Percentiles rank a stretch among this genome's conserved stretches.
These are phyloP conservation scores for Blastomyces parvus DNA, from an alignment of 2,329 filamentous ascomycete genomes.

Conservation along the genomic window DNA sequence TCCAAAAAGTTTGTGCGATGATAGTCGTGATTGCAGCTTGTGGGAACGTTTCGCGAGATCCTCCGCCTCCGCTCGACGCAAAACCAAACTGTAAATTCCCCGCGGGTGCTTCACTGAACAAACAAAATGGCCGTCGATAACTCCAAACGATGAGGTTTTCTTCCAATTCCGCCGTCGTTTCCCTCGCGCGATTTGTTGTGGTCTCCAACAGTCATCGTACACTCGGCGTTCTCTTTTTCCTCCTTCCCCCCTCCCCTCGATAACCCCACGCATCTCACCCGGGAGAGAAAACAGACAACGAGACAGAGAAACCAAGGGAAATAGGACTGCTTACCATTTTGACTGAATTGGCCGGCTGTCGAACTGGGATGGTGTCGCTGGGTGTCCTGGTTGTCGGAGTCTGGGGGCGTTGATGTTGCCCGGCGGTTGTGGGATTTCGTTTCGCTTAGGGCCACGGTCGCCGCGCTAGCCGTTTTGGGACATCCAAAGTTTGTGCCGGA, in stretches of 20 bases:
- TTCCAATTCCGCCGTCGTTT: neutral
- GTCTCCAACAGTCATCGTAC: neutral
- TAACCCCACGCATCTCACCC: conserved; percentile 17
- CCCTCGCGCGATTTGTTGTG: neutral
- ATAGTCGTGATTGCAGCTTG: neutral
- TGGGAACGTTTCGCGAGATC: neutral
- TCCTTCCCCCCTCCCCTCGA: neutral
- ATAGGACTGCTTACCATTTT: conserved; percentile 37
- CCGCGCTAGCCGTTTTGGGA: conserved; percentile 8
- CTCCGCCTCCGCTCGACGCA: neutral
- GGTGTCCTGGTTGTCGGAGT: conserved; percentile 27
- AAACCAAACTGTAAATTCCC: neutral
- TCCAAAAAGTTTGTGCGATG: neutral
- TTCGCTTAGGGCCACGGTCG: conserved; percentile 37
- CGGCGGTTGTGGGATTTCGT: conserved; percentile 33
- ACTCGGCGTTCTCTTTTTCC: neutral
- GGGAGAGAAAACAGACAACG: conserved; percentile 13
- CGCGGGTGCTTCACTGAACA: neutral
- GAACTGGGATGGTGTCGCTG: conserved; percentile 18
- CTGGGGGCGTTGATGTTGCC: conserved; percentile 26
- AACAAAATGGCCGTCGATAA: neutral
- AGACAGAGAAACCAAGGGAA: conserved; percentile 14
- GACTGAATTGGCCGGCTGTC: conserved; percentile 39
- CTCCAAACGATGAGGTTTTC: neutral
- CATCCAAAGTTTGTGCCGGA: neutral